Percentiles rank a stretch among this genome's conserved stretches.
These are phyloP conservation scores for Fusarium nodosum DNA, from an alignment of 2,329 filamentous ascomycete species.

Conservation along the genomic window DNA sequence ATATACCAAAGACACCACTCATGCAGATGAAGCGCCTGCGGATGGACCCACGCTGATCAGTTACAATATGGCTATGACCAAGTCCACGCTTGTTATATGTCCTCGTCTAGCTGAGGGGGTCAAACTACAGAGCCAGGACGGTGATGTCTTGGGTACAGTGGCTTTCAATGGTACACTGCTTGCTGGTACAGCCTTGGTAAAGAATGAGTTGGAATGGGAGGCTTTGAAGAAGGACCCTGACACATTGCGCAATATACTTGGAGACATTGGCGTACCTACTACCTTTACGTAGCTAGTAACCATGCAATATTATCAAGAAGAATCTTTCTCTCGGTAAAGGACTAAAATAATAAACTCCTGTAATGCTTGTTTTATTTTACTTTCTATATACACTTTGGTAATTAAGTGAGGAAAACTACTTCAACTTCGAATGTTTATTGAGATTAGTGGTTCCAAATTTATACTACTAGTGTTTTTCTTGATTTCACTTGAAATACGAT, in stretches of 20 bases:
- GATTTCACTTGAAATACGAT: too few relatives aligned
- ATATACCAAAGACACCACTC: constrained; percentile 8
- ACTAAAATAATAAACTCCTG: too few relatives aligned
- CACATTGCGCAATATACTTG: constrained; percentile 44
- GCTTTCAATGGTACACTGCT: constrained; percentile 73
- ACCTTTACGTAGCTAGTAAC: too few relatives aligned
- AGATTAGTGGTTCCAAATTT: too few relatives aligned
- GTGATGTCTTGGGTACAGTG: constrained; percentile 58
- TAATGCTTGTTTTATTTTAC: too few relatives aligned
- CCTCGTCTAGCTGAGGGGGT: constrained; percentile 68
- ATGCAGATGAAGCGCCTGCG: constrained; percentile 43
- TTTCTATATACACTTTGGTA: too few relatives aligned
- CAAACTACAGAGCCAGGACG: constrained; percentile 48
- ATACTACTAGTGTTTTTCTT: too few relatives aligned
- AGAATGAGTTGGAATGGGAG: constrained; percentile 70
- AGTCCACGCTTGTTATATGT: constrained; percentile 65
- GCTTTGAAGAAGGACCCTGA: constrained; percentile 59
- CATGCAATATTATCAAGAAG: too few relatives aligned
- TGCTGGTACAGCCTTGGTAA: constrained; percentile 74
- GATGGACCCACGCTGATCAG: constrained; percentile 66
- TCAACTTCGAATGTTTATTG: too few relatives aligned
- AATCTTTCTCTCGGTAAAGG: too few relatives aligned
- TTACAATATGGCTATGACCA: constrained; percentile 74
- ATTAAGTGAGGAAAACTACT: too few relatives aligned
- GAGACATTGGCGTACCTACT: constrained; percentile 53